Percentiles rank a stretch among this genome's conserved stretches.
Conservation (phyloP, 257 asterid genomes). For the Ehretia macrophylla region DNA sequence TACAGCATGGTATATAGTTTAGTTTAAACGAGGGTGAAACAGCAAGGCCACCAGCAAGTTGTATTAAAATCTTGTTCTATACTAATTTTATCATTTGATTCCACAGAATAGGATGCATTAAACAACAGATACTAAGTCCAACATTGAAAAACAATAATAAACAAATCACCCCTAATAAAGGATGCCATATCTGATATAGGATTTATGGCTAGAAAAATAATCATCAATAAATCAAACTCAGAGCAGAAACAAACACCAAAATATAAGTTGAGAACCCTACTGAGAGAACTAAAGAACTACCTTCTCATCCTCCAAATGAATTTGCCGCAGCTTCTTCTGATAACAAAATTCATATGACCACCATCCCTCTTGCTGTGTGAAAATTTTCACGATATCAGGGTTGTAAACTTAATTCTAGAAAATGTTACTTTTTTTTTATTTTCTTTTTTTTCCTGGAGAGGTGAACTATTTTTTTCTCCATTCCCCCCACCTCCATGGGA, state of each 20-base stretch:
- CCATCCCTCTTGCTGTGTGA: slow-evolving; percentile 99
- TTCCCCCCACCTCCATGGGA: too few relatives aligned
- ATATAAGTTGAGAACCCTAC: background rate
- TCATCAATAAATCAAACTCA: background rate
- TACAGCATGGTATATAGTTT: slow-evolving; percentile 10
- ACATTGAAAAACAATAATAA: too few relatives aligned
- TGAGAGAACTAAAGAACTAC: slow-evolving; percentile 33
- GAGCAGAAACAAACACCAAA: background rate
- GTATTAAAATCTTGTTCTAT: too few relatives aligned
- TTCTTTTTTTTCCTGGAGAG: too few relatives aligned
- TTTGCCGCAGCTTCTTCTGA: slow-evolving; percentile 68
- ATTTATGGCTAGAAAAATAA: too few relatives aligned
- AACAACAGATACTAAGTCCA: background rate
- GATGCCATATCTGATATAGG: too few relatives aligned
- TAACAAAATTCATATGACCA: slow-evolving; percentile 98
- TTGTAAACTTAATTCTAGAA: background rate
- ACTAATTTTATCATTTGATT: too few relatives aligned
- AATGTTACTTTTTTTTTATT: too few relatives aligned
- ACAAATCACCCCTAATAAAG: too few relatives aligned
- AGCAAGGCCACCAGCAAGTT: background rate
- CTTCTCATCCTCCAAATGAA: slow-evolving; percentile 92
- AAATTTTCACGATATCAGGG: slow-evolving; percentile 22
- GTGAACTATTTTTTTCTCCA: too few relatives aligned
- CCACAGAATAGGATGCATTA: too few relatives aligned
- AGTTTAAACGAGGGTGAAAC: background rate